Evolutionary conservation across 192 early-diverging fungal genomes (phyloP), one percentile per base, ranked within the genome.

Genomic region (Backusella luteola): DNA sequence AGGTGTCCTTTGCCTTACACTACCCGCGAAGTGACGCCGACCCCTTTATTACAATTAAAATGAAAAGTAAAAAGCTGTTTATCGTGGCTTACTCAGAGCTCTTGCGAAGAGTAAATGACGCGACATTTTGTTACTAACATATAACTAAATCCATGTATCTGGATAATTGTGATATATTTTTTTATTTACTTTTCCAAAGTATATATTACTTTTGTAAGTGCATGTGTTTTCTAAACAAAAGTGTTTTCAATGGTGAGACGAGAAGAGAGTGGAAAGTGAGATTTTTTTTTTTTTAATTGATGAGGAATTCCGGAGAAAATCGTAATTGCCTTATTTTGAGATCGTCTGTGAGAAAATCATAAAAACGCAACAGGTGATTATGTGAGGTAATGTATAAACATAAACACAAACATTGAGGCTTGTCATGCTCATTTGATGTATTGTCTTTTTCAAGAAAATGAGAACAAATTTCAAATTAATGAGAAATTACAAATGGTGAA

Each of bases 1-100:
- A 74, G 88, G 85, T 91, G 88, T 90, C 89, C 82, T 83, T 85
- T 71, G 88, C 84, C 81, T 91, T 83, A 85, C 90, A 91, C 90
- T 91, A 84, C 71, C 74, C 80, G 87, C 76, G 79, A 80, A 79
- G 79, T 88, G 89, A 90, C 85, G 87, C 82, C 86, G 73, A 86
- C 56, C 59, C 19, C 34, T 59, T 52, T 56, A 36, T 70, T 39
- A 29, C 70, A 74, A 69, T 67, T 23, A 78, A 78, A 78, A 67
- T 9, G 39, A 70, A 70, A 38, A 42, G 26, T 23, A 69, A 41
- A 12, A 39, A 39, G 38, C 0, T 49, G 17, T n/a, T 49, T 49
- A 19, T 49, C 6, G 4, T n/a, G 4, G 19, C 6, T 49, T 49
- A 19, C 19, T 49, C 1, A n/a, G 1, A 49, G 6, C 19, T 19